Base-by-base conservation (phyloP, 352 stramenopile genomes). In the Globisporangium perplexum region DNA sequence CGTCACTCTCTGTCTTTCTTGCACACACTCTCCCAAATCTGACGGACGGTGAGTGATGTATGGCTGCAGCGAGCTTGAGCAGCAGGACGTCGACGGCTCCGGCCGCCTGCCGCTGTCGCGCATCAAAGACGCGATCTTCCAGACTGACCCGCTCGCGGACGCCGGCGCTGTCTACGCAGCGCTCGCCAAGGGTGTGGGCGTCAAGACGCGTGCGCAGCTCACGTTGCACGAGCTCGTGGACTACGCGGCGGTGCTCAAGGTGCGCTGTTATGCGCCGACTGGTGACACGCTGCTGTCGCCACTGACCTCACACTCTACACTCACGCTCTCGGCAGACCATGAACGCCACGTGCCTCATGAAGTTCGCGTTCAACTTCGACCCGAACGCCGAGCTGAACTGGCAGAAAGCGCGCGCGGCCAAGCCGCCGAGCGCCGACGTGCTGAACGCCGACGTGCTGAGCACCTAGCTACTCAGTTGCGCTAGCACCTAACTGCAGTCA, bases 351-450 rank as follows among this genome's bases (percentile, higher is more conserved):
- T 76, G 74, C 8, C 57, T 91, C 36, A 83, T 91, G 72, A 91
- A 91, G 66, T 87, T 88, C 58, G 69, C 72, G 14, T 65, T 88
- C 36, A 91, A 91, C 47, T 91, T 77, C 48, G 77, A 86, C 53
- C 60, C 65, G 28, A 73, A 83, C 28, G 74, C 81, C 1, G 71
- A 86, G 47, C 54, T 86, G 24, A 75, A 83, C 36, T 77, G 71
- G 70, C 62, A 61, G 5, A 66, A 62, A n/a, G n/a, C n/a, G n/a
- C n/a, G n/a, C n/a, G n/a, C n/a, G 14, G 39, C 39, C 18, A 44
- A 57, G 20, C 28, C 44, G 20, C 28, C 44, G 23, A 47, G 18
- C 47, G 15, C 33, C 24, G n/a, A 3, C 22, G n/a, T n/a, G n/a
- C n/a, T n/a, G n/a, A n/a, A n/a, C n/a, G n/a, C n/a, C n/a, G n/a